A percentile compares a stretch with the other conserved stretches of the same genome.
Conservation (phyloP, 345 rosid genomes). For the Brassica juncea region DNA sequence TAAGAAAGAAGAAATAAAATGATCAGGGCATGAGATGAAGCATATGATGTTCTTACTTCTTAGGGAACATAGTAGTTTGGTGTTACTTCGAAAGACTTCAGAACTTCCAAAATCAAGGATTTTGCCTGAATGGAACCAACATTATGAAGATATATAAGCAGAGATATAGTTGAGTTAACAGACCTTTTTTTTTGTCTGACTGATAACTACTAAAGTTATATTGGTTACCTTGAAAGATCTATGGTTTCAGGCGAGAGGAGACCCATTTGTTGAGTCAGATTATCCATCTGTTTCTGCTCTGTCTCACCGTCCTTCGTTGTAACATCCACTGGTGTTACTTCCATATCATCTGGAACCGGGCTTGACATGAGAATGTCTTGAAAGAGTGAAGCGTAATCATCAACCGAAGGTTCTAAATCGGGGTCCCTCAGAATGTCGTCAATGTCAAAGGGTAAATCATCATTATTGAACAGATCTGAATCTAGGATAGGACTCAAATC, state of each 20-base stretch:
- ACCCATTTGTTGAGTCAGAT: slow-evolving; percentile 85
- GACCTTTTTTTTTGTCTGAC: background rate
- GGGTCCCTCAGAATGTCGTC: slow-evolving; percentile 57
- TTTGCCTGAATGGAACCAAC: slow-evolving; percentile 19
- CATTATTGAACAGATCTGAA: slow-evolving; percentile 49
- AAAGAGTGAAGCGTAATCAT: slow-evolving; percentile 57
- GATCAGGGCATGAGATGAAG: slow-evolving; percentile 16
- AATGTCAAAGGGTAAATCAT: slow-evolving; percentile 52
- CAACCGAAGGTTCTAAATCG: slow-evolving; percentile 55
- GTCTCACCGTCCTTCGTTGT: slow-evolving; percentile 37
- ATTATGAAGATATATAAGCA: slow-evolving; percentile 10
- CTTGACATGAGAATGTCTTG: slow-evolving; percentile 56
- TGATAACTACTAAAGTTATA: background rate
- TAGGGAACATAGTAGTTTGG: background rate
- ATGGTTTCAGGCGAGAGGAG: slow-evolving; percentile 64
- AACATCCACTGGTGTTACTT: slow-evolving; percentile 50
- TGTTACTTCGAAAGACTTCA: slow-evolving; percentile 3
- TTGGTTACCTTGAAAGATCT: slow-evolving; percentile 36
- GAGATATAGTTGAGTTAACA: background rate
- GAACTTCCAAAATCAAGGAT: slow-evolving; percentile 28
- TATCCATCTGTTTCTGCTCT: slow-evolving; percentile 55
- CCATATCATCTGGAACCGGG: slow-evolving; percentile 63
- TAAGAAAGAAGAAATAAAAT: background rate
- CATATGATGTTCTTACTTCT: slow-evolving; percentile 26
- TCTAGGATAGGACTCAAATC: slow-evolving; percentile 53